Evolutionary conservation across 2,329 filamentous ascomycete species (phyloP).

Genomic region (Aureobasidium sp.): DNA sequence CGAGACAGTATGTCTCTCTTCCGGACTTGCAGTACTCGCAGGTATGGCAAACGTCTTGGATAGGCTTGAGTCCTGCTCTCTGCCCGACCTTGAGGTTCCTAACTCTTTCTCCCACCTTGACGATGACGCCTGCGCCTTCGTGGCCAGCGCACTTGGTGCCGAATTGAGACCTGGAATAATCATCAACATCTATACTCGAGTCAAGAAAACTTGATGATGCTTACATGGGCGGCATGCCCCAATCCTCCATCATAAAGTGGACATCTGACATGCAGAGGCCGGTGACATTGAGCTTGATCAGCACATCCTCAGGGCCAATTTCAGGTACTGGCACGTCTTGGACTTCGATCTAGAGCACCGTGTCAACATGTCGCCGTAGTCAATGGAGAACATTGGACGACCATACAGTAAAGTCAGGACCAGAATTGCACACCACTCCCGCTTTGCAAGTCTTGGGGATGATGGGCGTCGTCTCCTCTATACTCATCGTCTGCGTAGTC

Average conservation of each 20-base stretch:
- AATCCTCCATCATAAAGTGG: constrained; percentile 49
- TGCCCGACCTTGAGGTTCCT: constrained; percentile 46
- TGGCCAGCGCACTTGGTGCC: constrained; percentile 39
- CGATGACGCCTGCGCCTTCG: constrained; percentile 50
- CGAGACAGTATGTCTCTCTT: constrained; percentile 45
- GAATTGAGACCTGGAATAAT: constrained; percentile 19
- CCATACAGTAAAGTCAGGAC: constrained; percentile 36
- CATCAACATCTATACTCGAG: not conserved
- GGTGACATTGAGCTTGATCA: constrained; percentile 49
- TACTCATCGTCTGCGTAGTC: not conserved
- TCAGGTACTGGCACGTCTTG: constrained; percentile 41
- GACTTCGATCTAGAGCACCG: constrained; percentile 29
- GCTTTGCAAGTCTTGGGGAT: constrained; percentile 43
- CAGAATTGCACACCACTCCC: constrained; percentile 42
- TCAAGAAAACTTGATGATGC: too few species aligned
- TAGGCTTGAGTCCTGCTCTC: constrained; percentile 44
- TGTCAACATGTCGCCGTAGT: not conserved
- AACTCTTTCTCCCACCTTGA: constrained; percentile 46
- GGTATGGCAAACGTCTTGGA: constrained; percentile 42
- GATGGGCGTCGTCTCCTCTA: not conserved
- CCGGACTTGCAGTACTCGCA: constrained; percentile 45
- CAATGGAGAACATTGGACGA: not conserved
- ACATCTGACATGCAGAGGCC: constrained; percentile 51
- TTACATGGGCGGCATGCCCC: constrained; percentile 38
- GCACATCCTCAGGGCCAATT: constrained; percentile 44